Conservation (phyloP, 2,329 filamentous ascomycete genomes). For the Aspergillus thermomutatus region DNA sequence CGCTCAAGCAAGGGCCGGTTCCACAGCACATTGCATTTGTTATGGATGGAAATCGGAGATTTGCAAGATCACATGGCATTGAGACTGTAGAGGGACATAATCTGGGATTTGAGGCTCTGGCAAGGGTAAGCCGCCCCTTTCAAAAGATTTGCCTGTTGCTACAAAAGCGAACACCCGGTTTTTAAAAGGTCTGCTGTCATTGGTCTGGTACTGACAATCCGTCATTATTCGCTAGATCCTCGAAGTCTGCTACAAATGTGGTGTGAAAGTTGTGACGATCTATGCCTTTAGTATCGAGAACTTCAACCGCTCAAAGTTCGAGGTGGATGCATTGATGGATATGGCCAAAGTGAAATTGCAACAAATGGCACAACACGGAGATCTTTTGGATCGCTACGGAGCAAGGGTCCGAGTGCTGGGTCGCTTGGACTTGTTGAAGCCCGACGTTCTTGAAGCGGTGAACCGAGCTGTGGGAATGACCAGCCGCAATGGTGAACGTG, state of each 20-base stretch:
- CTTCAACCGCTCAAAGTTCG: slow-evolving; percentile 93
- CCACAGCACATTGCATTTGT: slow-evolving; percentile 98
- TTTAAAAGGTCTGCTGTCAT: not conserved
- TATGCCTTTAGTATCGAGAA: slow-evolving; percentile 99
- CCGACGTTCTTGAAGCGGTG: slow-evolving; percentile 84
- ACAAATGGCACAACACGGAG: slow-evolving; percentile 88
- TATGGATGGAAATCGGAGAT: slow-evolving; percentile 97
- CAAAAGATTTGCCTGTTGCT: not conserved
- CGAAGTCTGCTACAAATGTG: slow-evolving; percentile 96
- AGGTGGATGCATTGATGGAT: slow-evolving; percentile 95
- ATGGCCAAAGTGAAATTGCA: slow-evolving; percentile 93
- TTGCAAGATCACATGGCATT: slow-evolving; percentile 84
- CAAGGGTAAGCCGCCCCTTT: slow-evolving; percentile 58
- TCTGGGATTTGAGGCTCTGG: slow-evolving; percentile 90
- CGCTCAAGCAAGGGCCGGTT: slow-evolving; percentile 83
- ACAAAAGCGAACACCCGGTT: slow-evolving; percentile 1
- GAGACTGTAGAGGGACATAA: slow-evolving; percentile 97
- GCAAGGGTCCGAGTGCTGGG: slow-evolving; percentile 83
- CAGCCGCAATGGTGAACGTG: slow-evolving; percentile 73
- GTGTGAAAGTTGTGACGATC: slow-evolving; percentile 93
- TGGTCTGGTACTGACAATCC: not conserved
- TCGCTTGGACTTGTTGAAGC: slow-evolving; percentile 75
- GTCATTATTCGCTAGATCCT: slow-evolving; percentile 61
- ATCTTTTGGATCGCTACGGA: slow-evolving; percentile 87
- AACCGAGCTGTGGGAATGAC: slow-evolving; percentile 84